These are phyloP conservation scores for Marasmius fiardii DNA, from an alignment of 1,284 basidiomycete genomes.

Conservation along the genomic window DNA sequence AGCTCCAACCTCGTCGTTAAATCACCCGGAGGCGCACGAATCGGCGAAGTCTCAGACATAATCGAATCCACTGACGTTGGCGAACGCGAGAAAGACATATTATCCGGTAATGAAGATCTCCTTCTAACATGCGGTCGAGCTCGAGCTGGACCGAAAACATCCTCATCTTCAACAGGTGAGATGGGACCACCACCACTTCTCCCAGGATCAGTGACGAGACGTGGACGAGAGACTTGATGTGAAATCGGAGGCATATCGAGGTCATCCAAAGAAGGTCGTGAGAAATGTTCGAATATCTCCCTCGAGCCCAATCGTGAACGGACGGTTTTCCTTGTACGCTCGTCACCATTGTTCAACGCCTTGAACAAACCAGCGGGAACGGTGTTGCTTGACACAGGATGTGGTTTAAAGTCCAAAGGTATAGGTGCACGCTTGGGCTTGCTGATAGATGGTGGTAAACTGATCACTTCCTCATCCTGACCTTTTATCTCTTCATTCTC, in stretches of 20 bases:
- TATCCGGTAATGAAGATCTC: constrained; percentile 60
- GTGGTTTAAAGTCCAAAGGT: constrained; percentile 78
- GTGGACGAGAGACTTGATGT: constrained; percentile 46
- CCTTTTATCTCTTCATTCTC: constrained; percentile 26
- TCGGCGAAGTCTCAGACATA: constrained; percentile 24
- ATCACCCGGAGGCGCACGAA: constrained; percentile 37
- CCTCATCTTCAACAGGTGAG: constrained; percentile 30
- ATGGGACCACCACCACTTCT: constrained; percentile 29
- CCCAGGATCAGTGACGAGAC: constrained; percentile 55
- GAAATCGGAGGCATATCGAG: constrained; percentile 66
- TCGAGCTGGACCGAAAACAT: constrained; percentile 46
- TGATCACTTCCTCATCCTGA: constrained; percentile 19
- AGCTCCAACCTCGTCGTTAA: constrained; percentile 55
- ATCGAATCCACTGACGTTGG: constrained; percentile 18
- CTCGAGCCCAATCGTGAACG: constrained; percentile 72
- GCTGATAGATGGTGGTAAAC: constrained; percentile 27
- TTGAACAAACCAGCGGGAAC: constrained; percentile 83
- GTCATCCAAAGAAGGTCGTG: constrained; percentile 71
- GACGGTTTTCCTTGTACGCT: constrained; percentile 61
- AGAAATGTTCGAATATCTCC: constrained; percentile 55
- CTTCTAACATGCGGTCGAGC: constrained; percentile 36
- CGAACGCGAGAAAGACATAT: constrained; percentile 33
- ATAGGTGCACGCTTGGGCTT: constrained; percentile 71
- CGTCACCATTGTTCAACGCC: constrained; percentile 57
- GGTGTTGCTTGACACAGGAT: constrained; percentile 66